These are phyloP conservation scores for Dysphania ambrosioides DNA, from an alignment of 148 eudicot genomes.

Conservation along the genomic window DNA sequence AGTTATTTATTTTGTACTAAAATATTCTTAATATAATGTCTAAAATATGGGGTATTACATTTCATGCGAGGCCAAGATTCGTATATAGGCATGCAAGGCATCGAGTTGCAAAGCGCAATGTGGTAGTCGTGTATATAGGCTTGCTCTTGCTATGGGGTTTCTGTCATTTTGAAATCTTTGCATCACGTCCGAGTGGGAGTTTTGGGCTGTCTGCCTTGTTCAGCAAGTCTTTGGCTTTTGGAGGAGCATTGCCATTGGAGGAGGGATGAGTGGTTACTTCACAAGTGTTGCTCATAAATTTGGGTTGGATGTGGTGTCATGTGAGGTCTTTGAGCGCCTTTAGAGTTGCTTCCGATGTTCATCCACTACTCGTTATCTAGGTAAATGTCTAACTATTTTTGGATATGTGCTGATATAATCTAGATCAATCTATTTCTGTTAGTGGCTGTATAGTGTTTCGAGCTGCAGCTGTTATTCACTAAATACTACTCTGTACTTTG, in stretches of 20 bases:
- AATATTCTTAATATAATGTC: no score
- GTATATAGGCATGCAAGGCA: constrained; percentile 14
- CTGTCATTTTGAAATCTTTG: constrained; percentile 36
- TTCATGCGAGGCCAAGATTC: constrained; percentile 19
- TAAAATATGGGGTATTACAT: no score
- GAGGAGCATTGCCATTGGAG: constrained; percentile 40
- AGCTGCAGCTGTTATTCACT: background rate
- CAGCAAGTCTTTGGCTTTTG: constrained; percentile 40
- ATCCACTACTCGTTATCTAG: constrained; percentile 36
- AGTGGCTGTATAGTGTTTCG: background rate
- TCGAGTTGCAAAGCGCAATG: constrained; percentile 10
- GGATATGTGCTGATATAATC: background rate
- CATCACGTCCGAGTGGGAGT: constrained; percentile 37
- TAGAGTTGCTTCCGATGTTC: constrained; percentile 40
- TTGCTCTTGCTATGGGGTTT: constrained; percentile 37
- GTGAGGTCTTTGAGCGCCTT: constrained; percentile 35
- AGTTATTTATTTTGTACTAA: no score
- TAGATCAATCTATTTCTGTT: background rate
- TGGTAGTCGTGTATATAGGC: constrained; percentile 37
- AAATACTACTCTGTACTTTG: no score
- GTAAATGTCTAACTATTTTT: constrained; percentile 11
- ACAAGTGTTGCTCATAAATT: constrained; percentile 21
- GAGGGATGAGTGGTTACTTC: constrained; percentile 25
- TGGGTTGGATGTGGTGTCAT: constrained; percentile 35
- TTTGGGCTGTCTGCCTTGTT: constrained; percentile 32